These are phyloP conservation scores for Medakamo hakoo DNA, from an alignment of 139 green algal genomes.

Conservation along the genomic window DNA sequence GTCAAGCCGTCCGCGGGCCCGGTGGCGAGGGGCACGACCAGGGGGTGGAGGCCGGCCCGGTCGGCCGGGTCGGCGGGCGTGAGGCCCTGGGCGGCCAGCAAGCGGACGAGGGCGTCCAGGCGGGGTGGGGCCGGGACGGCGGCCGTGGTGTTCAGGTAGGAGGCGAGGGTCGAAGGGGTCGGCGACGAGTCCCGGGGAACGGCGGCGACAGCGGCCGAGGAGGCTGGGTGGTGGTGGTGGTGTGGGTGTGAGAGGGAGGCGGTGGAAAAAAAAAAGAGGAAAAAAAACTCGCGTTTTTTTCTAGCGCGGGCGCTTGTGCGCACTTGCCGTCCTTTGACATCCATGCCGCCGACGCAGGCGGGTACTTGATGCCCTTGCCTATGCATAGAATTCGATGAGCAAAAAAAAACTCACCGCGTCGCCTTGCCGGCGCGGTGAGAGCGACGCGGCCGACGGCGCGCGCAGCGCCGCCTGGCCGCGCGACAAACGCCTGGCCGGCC, in stretches of 20 bases:
- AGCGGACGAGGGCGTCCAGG: constrained; percentile 13
- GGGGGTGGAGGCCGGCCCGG: constrained; percentile 42
- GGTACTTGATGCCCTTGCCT: too few relatives aligned
- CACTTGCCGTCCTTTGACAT: too few relatives aligned
- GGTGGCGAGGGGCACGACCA: constrained; percentile 44
- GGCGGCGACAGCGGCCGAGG: neutral
- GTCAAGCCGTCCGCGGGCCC: constrained; percentile 1
- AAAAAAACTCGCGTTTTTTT: neutral
- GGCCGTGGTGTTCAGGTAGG: constrained; percentile 16
- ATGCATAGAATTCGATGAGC: too few relatives aligned
- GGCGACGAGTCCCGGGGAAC: neutral
- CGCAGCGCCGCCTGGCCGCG: too few relatives aligned
- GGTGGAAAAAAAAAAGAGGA: neutral
- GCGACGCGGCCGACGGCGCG: too few relatives aligned
- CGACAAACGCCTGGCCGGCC: too few relatives aligned
- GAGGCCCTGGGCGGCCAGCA: constrained; percentile 42
- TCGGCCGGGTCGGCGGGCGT: constrained; percentile 29
- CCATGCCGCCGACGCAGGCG: too few relatives aligned
- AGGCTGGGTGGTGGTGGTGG: neutral
- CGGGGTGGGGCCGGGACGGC: constrained; percentile 12
- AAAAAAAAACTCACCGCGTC: too few relatives aligned
- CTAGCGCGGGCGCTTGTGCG: too few relatives aligned
- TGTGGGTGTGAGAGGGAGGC: neutral
- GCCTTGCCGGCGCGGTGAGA: too few relatives aligned
- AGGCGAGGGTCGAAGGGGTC: neutral